A percentile compares a stretch with the other conserved stretches of the same genome.
These are phyloP conservation scores for Zostera marina DNA, from an alignment of 116 monocot genomes.

Conservation along the genomic window DNA sequence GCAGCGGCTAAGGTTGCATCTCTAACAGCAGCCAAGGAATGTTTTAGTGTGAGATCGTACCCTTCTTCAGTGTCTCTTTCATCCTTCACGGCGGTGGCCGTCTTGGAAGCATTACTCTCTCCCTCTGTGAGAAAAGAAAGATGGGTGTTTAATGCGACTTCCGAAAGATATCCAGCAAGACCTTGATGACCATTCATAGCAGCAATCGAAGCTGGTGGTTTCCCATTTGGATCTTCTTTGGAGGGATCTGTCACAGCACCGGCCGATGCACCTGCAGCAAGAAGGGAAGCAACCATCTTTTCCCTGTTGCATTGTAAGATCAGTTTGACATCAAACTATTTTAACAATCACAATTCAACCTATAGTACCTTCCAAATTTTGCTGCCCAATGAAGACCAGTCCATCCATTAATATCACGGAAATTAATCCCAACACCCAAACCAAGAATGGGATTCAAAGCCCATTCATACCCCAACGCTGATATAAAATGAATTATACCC, in stretches of 20 bases:
- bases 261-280: constrained; percentile 73
- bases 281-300: constrained; percentile 74
- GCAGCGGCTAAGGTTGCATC: constrained; percentile 86
- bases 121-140: constrained; percentile 43
- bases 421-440: constrained; percentile 68
- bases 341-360: neutral
- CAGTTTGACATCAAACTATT: neutral
- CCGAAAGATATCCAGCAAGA: constrained; percentile 84
- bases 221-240: constrained; percentile 65
- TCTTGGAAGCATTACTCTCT: constrained; percentile 36
- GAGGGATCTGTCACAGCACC: constrained; percentile 78
- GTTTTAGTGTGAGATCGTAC: constrained; percentile 62
- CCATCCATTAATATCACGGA: constrained; percentile 86
- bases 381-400: constrained; percentile 99
- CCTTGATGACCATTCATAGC: constrained; percentile 49
- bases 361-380: constrained; percentile 71
- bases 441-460: constrained; percentile 50
- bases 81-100: constrained; percentile 27
- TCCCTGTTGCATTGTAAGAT: constrained; percentile 32
- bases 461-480: constrained; percentile 84
- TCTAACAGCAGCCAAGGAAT: constrained; percentile 74
- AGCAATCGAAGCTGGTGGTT: constrained; percentile 65
- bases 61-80: constrained; percentile 43
- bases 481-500: constrained; percentile 68
- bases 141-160: constrained; percentile 54